phyloP scores from a whole-genome alignment of 2,329 filamentous ascomycete genomes.

The Aspergillus pseudoglaucus region DNA sequence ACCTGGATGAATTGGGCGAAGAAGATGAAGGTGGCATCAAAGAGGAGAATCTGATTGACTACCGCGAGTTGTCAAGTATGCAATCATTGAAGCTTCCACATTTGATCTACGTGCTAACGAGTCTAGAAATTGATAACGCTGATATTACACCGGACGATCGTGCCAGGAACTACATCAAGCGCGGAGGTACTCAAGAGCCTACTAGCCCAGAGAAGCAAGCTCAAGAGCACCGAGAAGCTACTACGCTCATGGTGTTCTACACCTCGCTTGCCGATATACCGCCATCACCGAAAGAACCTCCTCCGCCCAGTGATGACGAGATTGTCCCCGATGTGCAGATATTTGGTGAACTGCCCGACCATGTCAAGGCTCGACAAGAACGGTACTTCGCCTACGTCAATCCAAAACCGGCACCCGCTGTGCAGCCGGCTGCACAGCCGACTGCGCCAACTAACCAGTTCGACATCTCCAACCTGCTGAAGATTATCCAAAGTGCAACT shows the following conservation, averaged over 20 bases:
- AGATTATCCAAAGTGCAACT: conserved; percentile 31
- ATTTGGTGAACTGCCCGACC: conserved; percentile 40
- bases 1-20: conserved; percentile 53
- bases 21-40: conserved; percentile 49
- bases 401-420: conserved; percentile 20
- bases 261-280: conserved; percentile 41
- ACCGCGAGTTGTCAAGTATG: conserved; percentile 29
- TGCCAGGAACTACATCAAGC: conserved; percentile 35
- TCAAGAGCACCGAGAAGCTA: conserved; percentile 43
- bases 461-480: conserved; percentile 37
- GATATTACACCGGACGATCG: conserved; percentile 29
- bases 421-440: conserved; percentile 17
- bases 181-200: conserved; percentile 35
- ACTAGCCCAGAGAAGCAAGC: conserved; percentile 36
- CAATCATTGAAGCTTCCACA: conserved; percentile 4
- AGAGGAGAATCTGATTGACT: conserved; percentile 35
- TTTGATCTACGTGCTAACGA: conserved; percentile 4
- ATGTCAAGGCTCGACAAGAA: conserved; percentile 36
- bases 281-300: conserved; percentile 42
- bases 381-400: conserved; percentile 34
- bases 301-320: conserved; percentile 33
- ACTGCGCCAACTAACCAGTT: conserved; percentile 20
- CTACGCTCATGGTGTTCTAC: conserved; percentile 44
- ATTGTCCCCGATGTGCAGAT: conserved; percentile 24
- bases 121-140: conserved; percentile 34